phyloP scores from a whole-genome alignment of 1,284 basidiomycete genomes.

The Trichosporon sp. region DNA sequence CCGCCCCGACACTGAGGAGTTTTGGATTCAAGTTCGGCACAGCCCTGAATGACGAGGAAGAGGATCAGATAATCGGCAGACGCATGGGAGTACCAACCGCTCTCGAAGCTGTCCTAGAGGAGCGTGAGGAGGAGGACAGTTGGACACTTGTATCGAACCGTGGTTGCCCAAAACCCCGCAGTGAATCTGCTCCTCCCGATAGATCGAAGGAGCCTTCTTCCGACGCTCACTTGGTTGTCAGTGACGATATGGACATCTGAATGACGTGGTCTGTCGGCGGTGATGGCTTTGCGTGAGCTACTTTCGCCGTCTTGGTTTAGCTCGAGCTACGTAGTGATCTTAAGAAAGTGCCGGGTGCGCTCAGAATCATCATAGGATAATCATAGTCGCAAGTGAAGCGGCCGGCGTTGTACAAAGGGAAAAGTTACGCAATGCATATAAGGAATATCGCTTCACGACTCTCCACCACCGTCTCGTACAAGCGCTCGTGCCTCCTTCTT shows the following conservation, averaged over 20 bases:
- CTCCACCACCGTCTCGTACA: neutral
- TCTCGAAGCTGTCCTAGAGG: constrained; percentile 16
- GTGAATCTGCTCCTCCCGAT: constrained; percentile 14
- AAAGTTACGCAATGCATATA: too few species aligned
- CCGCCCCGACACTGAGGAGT: constrained; percentile 23
- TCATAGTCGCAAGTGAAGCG: too few species aligned
- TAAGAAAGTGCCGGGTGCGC: too few species aligned
- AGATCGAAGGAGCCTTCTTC: constrained; percentile 2
- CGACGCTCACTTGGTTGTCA: neutral
- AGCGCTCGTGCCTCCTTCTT: neutral
- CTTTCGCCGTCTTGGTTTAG: too few species aligned
- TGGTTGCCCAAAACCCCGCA: constrained; percentile 7
- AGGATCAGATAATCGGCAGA: constrained; percentile 8
- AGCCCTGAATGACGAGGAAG: neutral
- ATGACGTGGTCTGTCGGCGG: neutral
- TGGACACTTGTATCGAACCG: constrained; percentile 13
- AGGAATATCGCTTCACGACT: neutral
- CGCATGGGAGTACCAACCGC: neutral
- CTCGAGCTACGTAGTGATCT: too few species aligned
- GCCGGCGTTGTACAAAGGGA: too few species aligned
- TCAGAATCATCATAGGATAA: too few species aligned
- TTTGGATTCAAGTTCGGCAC: constrained; percentile 32
- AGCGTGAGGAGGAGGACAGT: constrained; percentile 14
- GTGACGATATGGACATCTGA: constrained; percentile 15
- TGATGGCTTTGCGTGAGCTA: too few species aligned